Percentiles rank a stretch among this genome's conserved stretches.
phyloP scores from a whole-genome alignment of 768 basidiomycete species.

The Lyophyllum shimeji region DNA sequence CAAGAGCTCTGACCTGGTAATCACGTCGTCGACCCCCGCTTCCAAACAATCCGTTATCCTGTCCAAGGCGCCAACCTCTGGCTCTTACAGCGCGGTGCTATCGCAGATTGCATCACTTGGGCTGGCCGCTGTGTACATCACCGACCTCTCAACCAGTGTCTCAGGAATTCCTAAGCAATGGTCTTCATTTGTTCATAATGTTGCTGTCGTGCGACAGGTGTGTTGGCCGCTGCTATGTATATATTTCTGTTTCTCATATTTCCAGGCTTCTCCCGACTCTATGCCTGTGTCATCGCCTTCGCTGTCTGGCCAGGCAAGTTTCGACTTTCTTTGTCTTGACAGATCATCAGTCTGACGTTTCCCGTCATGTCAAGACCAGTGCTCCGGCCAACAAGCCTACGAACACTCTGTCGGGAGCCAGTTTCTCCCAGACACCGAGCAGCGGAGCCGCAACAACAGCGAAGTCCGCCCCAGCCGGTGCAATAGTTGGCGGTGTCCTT shows the following conservation, averaged over 20 bases:
- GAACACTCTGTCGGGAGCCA: neutral
- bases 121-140: slow-evolving; percentile 11
- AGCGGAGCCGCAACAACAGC: neutral
- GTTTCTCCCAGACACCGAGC: neutral
- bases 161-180: slow-evolving; percentile 10
- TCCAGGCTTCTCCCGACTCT: neutral
- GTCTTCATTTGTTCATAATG: slow-evolving; percentile 6
- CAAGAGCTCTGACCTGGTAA: neutral
- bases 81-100: slow-evolving; percentile 2
- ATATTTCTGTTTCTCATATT: neutral
- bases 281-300: neutral
- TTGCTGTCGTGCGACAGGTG: slow-evolving; percentile 4
- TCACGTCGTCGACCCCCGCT: slow-evolving; percentile 7
- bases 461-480: neutral
- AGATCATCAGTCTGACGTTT: neutral
- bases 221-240: neutral
- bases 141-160: neutral
- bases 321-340: neutral
- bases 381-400: neutral
- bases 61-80: neutral
- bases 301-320: neutral
- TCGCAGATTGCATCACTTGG: slow-evolving; percentile 5
- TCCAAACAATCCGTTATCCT: slow-evolving; percentile 10
- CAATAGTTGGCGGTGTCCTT: slow-evolving; percentile 8
- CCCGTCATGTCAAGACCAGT: neutral